These are phyloP conservation scores for Hemisphaericaspora xylanilytica DNA, from an alignment of 1,139 yeast genomes.

Conservation along the genomic window DNA sequence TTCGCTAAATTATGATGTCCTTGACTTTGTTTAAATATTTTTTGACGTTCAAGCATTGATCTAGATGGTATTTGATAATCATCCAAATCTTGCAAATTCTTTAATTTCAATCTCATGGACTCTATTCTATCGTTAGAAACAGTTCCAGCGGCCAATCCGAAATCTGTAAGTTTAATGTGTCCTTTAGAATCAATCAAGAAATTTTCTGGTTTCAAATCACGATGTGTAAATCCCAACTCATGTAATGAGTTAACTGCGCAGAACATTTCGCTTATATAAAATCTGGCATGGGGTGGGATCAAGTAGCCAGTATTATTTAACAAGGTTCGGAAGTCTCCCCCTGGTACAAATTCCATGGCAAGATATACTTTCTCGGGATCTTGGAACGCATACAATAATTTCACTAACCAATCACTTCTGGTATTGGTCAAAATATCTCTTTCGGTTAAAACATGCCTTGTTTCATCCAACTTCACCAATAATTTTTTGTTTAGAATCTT, in stretches of 20 bases:
- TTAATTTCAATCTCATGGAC: conserved; percentile 83
- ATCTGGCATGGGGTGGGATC: conserved; percentile 93
- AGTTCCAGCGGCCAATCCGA: conserved; percentile 96
- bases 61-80: conserved; percentile 71
- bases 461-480: conserved; percentile 86
- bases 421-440: conserved; percentile 95
- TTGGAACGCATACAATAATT: conserved; percentile 90
- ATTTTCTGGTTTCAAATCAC: conserved; percentile 97
- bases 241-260: conserved; percentile 91
- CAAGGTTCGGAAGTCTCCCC: conserved; percentile 96
- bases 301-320: conserved; percentile 89
- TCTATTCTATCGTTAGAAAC: conserved; percentile 92
- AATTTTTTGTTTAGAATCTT: conserved; percentile 87
- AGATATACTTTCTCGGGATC: conserved; percentile 85
- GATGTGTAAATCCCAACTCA: conserved; percentile 91
- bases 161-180: conserved; percentile 94
- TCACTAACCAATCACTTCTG: conserved; percentile 94
- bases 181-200: conserved; percentile 92
- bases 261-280: conserved; percentile 95
- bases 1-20: conserved; percentile 72
- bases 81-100: conserved; percentile 64
- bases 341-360: conserved; percentile 99
- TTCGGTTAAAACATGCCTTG: conserved; percentile 93
- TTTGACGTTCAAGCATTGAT: conserved; percentile 84
- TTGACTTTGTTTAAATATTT: conserved; percentile 74